Percentiles rank a stretch among this genome's conserved stretches.
Conservation (phyloP, 2,329 filamentous ascomycete species). For the Geosmithia putterillii region DNA sequence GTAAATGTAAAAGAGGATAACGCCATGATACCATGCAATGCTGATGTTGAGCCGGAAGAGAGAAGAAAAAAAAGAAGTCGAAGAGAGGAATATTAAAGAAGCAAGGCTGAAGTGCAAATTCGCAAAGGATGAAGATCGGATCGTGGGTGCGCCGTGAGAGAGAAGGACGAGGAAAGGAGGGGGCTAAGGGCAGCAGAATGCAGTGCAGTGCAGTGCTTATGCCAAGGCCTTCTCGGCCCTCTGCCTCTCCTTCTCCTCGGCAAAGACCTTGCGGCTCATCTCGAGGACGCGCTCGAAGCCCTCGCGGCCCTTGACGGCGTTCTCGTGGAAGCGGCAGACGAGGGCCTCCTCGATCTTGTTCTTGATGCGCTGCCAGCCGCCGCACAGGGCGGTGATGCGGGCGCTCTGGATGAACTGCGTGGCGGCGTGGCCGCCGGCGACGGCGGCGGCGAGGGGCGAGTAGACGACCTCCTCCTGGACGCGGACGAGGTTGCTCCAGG, state of each 20-base stretch:
- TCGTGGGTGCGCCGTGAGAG: no score
- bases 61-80: no score
- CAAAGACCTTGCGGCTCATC: conserved; percentile 85
- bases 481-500: conserved; percentile 78
- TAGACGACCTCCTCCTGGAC: conserved; percentile 92
- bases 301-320: conserved; percentile 79
- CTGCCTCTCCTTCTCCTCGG: conserved; percentile 65
- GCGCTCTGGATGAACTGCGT: conserved; percentile 86
- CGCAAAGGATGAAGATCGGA: no score
- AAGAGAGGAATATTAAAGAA: no score
- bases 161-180: neutral
- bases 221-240: conserved; percentile 7
- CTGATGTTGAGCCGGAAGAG: no score
- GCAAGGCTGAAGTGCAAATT: no score
- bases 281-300: conserved; percentile 91
- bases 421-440: conserved; percentile 27
- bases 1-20: no score
- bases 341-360: conserved; percentile 91
- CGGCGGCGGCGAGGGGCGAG: conserved; percentile 35
- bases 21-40: no score
- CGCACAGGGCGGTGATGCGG: conserved; percentile 85
- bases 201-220: no score
- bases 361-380: conserved; percentile 94
- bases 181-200: neutral
- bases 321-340: conserved; percentile 81